Evolutionary conservation across 257 asterid species (phyloP).

Genomic region (Oldenlandia corymbosa): DNA sequence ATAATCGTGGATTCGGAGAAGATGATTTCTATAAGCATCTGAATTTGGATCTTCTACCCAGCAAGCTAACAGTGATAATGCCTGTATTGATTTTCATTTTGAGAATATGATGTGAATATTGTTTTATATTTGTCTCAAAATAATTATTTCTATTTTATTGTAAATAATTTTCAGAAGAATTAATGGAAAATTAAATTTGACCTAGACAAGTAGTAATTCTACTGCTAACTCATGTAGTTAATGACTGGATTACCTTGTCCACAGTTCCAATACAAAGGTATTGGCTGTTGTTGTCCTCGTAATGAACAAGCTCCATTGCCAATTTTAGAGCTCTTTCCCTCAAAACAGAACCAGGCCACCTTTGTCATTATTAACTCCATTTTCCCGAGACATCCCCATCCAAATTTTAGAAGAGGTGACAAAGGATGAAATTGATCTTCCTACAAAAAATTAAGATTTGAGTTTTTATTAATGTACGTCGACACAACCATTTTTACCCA

Average conservation of each 20-base stretch:
- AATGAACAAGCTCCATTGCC: slow-evolving; percentile 39
- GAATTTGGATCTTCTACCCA: slow-evolving; percentile 64
- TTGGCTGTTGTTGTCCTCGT: slow-evolving; percentile 42
- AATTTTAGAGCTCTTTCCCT: slow-evolving; percentile 35
- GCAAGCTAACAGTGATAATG: slow-evolving; percentile 38
- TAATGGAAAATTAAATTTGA: too few species aligned
- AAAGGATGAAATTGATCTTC: slow-evolving; percentile 48
- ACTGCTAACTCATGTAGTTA: too few species aligned
- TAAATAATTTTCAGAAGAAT: too few species aligned
- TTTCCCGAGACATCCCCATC: slow-evolving; percentile 38
- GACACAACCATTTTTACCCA: too few species aligned
- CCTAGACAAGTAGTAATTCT: too few species aligned
- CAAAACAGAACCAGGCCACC: slow-evolving; percentile 42
- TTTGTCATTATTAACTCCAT: slow-evolving; percentile 34
- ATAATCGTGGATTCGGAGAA: slow-evolving; percentile 48
- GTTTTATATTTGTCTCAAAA: too few species aligned
- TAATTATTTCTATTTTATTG: too few species aligned
- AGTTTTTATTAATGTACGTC: too few species aligned
- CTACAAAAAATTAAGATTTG: slow-evolving; percentile 17
- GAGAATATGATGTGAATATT: too few species aligned
- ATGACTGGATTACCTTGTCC: slow-evolving; percentile 35
- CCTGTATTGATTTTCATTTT: slow-evolving; percentile 13
- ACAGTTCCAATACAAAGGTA: slow-evolving; percentile 44
- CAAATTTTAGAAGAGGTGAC: slow-evolving; percentile 29
- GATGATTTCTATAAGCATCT: slow-evolving; percentile 34